Conservation (phyloP, 1,284 basidiomycete genomes). For the Ustilago cynodontis region DNA sequence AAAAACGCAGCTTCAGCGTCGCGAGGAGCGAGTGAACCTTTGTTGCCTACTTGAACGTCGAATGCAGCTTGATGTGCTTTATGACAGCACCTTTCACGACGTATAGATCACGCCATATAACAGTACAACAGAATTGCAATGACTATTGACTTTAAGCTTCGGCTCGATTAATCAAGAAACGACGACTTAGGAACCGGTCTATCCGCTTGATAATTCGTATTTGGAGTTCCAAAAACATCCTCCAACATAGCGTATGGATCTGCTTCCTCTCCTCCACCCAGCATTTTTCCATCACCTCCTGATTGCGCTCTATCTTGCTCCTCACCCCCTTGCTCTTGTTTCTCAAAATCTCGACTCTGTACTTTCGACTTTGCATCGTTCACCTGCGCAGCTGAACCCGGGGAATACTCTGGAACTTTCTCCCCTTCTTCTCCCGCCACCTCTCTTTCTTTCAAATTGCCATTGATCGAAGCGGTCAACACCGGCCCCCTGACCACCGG, state of each 20-base stretch:
- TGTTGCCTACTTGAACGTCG: slow-evolving; percentile 16
- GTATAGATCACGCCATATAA: not conserved
- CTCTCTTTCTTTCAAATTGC: not conserved
- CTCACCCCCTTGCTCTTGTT: not conserved
- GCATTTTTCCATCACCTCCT: not conserved
- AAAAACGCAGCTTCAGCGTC: not conserved
- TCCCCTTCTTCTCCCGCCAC: not conserved
- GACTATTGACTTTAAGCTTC: too few relatives aligned
- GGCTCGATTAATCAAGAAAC: slow-evolving; percentile 9
- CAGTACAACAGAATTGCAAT: not conserved
- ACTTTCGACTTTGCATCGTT: not conserved
- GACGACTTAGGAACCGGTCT: slow-evolving; percentile 23
- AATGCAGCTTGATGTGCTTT: not conserved
- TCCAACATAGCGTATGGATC: slow-evolving; percentile 55
- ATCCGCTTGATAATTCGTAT: slow-evolving; percentile 26
- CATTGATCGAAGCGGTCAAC: slow-evolving; percentile 9
- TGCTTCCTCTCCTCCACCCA: slow-evolving; percentile 11
- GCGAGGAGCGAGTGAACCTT: not conserved
- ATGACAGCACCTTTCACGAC: too few relatives aligned
- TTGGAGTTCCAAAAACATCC: slow-evolving; percentile 27
- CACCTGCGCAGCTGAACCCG: not conserved
- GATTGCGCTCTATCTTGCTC: too few relatives aligned
- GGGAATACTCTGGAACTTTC: not conserved
- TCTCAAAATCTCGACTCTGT: not conserved
- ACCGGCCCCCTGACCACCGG: slow-evolving; percentile 37